A percentile compares a stretch with the other conserved stretches of the same genome.
phyloP scores from a whole-genome alignment of 2,329 filamentous ascomycete species.

The Knufia fluminis region DNA sequence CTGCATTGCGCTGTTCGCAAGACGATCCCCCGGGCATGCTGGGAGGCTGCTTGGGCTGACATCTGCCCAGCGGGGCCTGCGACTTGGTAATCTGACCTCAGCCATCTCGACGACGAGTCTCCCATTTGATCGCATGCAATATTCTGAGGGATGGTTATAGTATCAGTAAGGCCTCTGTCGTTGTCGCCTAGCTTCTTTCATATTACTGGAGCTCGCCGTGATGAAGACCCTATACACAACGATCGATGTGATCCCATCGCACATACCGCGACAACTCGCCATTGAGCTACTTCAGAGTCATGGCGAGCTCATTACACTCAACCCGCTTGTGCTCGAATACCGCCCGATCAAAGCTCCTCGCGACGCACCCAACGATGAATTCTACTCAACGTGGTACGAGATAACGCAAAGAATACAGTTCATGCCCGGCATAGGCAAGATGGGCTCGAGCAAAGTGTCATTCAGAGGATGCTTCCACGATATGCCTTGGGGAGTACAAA shows the following conservation, averaged over 20 bases:
- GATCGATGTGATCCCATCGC: slow-evolving; percentile 64
- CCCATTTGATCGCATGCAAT: no score
- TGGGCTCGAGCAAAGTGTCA: slow-evolving; percentile 50
- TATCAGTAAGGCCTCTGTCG: not conserved
- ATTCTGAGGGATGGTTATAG: no score
- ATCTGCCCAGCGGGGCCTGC: no score
- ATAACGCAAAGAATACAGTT: slow-evolving; percentile 69
- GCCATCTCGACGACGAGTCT: no score
- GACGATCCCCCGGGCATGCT: no score
- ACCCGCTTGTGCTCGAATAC: slow-evolving; percentile 68
- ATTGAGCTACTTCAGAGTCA: slow-evolving; percentile 69
- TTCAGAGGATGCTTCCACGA: slow-evolving; percentile 79
- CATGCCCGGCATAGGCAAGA: slow-evolving; percentile 47
- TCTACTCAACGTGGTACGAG: slow-evolving; percentile 65
- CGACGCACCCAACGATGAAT: slow-evolving; percentile 61
- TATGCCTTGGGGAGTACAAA: slow-evolving; percentile 63
- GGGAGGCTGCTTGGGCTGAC: no score
- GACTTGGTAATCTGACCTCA: no score
- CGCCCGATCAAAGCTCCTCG: slow-evolving; percentile 58
- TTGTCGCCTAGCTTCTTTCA: not conserved
- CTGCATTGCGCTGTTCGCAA: no score
- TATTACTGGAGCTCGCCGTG: not conserved
- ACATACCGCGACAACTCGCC: slow-evolving; percentile 59
- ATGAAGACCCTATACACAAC: slow-evolving; percentile 8
- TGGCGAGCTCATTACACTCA: slow-evolving; percentile 75